These are phyloP conservation scores for Paratinospora sagittata DNA, from an alignment of 164 flowering plant genomes.

Conservation along the genomic window DNA sequence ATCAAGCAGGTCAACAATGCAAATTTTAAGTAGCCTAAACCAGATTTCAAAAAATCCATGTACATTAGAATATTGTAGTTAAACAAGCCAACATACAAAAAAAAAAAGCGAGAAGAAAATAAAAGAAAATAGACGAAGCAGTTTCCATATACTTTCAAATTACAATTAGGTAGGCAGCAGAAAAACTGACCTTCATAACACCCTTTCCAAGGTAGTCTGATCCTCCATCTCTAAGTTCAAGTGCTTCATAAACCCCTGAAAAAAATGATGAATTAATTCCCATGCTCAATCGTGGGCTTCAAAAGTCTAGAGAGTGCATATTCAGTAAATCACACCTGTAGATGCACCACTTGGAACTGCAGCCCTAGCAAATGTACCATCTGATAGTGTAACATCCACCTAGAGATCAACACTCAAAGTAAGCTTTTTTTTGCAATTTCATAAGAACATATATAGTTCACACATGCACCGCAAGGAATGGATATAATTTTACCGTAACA, in stretches of 20 bases:
- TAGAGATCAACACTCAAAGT: conserved; percentile 17
- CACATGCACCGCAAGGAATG: too few species aligned
- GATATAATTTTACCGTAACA: too few species aligned
- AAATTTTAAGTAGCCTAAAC: too few species aligned
- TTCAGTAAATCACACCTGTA: conserved; percentile 45
- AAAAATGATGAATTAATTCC: conserved; percentile 5
- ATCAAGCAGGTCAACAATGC: too few species aligned
- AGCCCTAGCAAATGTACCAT: conserved; percentile 52
- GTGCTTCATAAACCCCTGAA: conserved; percentile 82
- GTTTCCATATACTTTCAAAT: not conserved
- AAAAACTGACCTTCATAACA: conserved; percentile 59
- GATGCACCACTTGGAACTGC: conserved; percentile 97
- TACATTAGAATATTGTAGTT: too few species aligned
- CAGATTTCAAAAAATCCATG: too few species aligned
- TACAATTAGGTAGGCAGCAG: not conserved
- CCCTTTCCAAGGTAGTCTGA: conserved; percentile 90
- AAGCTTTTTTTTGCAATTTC: too few species aligned
- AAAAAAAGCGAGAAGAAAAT: too few species aligned
- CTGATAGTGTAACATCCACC: conserved; percentile 50
- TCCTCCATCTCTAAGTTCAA: conserved; percentile 85
- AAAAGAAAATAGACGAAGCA: too few species aligned
- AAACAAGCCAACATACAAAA: too few species aligned
- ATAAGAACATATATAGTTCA: too few species aligned
- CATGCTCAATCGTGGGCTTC: not conserved
- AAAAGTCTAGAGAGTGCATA: not conserved